Evolutionary conservation across 352 stramenopile genomes (phyloP).

Genomic region (Thalassiosira hispida): DNA sequence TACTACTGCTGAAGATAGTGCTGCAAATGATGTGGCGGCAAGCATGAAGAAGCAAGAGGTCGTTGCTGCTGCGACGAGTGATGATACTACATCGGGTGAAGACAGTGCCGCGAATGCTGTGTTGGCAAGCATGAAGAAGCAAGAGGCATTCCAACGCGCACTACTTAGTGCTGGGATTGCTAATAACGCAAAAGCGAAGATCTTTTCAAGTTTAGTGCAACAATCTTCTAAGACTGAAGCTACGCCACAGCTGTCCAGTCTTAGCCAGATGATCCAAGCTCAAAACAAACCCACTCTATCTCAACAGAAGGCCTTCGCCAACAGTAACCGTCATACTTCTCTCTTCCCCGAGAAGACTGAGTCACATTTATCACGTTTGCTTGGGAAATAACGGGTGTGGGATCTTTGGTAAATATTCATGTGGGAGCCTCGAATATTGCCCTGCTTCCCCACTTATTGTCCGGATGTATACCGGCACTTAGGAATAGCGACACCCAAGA

Average conservation of each 20-base stretch:
- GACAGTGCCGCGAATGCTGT: neutral
- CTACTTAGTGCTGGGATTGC: slow-evolving; percentile 45
- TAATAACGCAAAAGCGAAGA: slow-evolving; percentile 42
- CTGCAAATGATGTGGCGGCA: neutral
- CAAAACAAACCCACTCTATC: slow-evolving; percentile 36
- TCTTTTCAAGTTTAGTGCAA: neutral
- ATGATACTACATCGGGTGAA: neutral
- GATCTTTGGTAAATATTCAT: neutral
- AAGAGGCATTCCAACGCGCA: slow-evolving; percentile 51
- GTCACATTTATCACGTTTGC: slow-evolving; percentile 35
- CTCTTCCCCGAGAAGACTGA: slow-evolving; percentile 50
- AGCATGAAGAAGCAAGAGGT: slow-evolving; percentile 15
- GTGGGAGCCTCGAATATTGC: too few relatives aligned
- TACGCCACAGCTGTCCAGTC: slow-evolving; percentile 2
- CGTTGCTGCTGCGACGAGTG: neutral
- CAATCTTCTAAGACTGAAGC: neutral
- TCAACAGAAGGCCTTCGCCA: slow-evolving; percentile 45
- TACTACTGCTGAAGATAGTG: neutral
- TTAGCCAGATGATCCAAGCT: slow-evolving; percentile 32
- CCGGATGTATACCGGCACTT: too few relatives aligned
- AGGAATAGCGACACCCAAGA: too few relatives aligned
- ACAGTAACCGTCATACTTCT: slow-evolving; percentile 21
- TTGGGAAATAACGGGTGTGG: slow-evolving; percentile 19
- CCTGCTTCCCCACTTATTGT: too few relatives aligned
- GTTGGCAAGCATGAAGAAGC: slow-evolving; percentile 25